Base-by-base conservation (phyloP, 139 green algal species). In the Volvox africanus region DNA sequence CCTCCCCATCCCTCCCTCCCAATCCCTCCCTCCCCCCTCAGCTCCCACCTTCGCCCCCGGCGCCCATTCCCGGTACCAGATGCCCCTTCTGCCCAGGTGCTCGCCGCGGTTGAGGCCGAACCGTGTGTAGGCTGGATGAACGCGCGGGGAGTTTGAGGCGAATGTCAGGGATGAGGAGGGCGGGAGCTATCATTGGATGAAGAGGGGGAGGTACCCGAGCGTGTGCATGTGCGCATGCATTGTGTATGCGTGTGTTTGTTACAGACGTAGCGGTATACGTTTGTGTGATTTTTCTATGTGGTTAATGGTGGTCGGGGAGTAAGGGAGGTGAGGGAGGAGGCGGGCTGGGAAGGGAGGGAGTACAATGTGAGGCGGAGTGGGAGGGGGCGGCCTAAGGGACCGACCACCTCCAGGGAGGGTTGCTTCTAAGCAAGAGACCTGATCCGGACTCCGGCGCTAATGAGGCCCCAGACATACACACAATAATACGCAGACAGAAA, bases 41-140 rank as follows among this genome's bases (percentile, higher is more conserved):
- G 26, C 44, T 55, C 78, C 17, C 75, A 96, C 95, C 95, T 97
- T 96, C 13, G 96, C 96, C 0, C 94, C 95, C 0, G 97, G 97
- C 19, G 97, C 97, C 97, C 96, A 99, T 92, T 99, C 97, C 28
- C 96, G 82, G 95, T 98, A 99, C 96, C 95, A 98, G 80, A 98
- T 94, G 80, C 97, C 97, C 18, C 35, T 92, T 89, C 96, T 94
- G 82, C 97, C 97, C 33, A 98, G 93, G 65, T 96, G 91, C 91
- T 96, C 92, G 18, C 97, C 97, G 37, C 97, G 93, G 95, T 99
- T 99, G 85, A 99, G 84, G 68, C 97, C 97, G 89, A 96, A 99
- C 84, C 95, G 94, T 79, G 96, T 95, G 94, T 98, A 99, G 30
- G 96, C 97, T 97, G 86, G 67, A 18, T 76, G 75, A 18, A n/a